Base-by-base conservation (phyloP, 176 grass and related monocot species). In the Triticum timopheevii region DNA sequence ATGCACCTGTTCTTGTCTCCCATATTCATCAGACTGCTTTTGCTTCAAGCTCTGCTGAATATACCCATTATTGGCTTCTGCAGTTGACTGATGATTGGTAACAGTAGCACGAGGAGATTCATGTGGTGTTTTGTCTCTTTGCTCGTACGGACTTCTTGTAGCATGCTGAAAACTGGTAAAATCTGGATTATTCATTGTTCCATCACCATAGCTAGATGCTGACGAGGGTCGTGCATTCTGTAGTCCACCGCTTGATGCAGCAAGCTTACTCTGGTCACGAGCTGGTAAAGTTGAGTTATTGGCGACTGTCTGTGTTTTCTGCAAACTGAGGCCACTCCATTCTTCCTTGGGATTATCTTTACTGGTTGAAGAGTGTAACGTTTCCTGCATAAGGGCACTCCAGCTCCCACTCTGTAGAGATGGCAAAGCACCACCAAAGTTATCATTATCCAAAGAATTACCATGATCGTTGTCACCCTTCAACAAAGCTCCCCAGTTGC, bases 311-410 rank as follows among this genome's bases (percentile, higher is more conserved):
- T 90, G 88, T 64, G 58, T 64, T 91, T 93, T 98, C 33, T 95
- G 93, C 69, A 90, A 85, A 80, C 75, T 90, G 68, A 96, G 77
- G 54, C 93, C 96, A 82, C 84, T 90, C 93, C 93, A 94, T 83
- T 93, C 90, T 89, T 96, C 96, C 77, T 98, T 93, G 27, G 90
- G 81, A 80, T 77, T 91, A 78, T 90, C 90, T 20, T 96, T 90
- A 88, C 92, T 98, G 81, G 86, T 91, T 49, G 93, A 92, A 82
- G 84, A 89, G 81, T 98, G 92, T 69, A 98, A 66, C 1, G 96
- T 94, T 39, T 98, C 93, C 86, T 98, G 96, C 96, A 98, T 96
- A 80, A 98, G 93, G 49, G 96, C 96, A 79, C 96, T 98, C 96
- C 96, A 98, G 69, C 93, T 98, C 75, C 96, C 93, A 76, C 93